A percentile compares a stretch with the other conserved stretches of the same genome.
Conservation (phyloP, 2,329 filamentous ascomycete genomes). For the Aureobasidium sp. region DNA sequence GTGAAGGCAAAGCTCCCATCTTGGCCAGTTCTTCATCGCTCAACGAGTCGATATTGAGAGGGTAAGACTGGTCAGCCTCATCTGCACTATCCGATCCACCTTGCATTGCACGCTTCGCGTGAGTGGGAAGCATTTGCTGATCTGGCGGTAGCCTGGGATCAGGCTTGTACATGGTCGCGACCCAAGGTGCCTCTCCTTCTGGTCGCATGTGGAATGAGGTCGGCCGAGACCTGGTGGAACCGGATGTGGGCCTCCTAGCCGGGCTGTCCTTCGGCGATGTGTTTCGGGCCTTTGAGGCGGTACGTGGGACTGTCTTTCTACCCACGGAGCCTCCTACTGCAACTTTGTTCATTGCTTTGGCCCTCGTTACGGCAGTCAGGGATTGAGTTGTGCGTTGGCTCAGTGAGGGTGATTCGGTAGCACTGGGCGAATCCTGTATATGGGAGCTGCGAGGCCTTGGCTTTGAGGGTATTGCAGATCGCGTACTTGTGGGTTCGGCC, state of each 20-base stretch:
- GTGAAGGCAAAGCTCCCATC: conserved; percentile 27
- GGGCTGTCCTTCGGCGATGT: conserved; percentile 20
- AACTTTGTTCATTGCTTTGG: conserved; percentile 3
- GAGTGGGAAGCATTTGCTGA: conserved; percentile 89
- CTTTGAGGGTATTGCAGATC: neutral
- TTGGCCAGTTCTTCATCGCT: conserved; percentile 51
- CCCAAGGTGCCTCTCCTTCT: conserved; percentile 93
- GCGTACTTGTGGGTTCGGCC: neutral
- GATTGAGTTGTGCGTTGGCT: neutral
- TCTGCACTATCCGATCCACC: conserved; percentile 96
- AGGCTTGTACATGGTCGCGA: conserved; percentile 88
- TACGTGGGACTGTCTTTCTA: conserved; percentile 1
- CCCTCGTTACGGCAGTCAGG: neutral
- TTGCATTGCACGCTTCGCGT: conserved; percentile 82
- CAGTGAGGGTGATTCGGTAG: neutral
- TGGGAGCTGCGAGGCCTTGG: conserved; percentile 5
- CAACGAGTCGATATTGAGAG: conserved; percentile 80
- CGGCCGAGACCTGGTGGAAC: conserved; percentile 24
- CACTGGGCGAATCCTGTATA: neutral
- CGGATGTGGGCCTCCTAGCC: conserved; percentile 19
- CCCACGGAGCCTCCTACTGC: neutral
- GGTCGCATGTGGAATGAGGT: conserved; percentile 49
- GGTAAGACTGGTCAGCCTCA: conserved; percentile 73
- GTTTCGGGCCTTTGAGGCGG: conserved; percentile 14
- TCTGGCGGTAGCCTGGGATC: conserved; percentile 90